Evolutionary conservation across 2,329 filamentous ascomycete genomes (phyloP), one percentile per base, ranked within the genome.

Genomic region (Akanthomyces uredinophilus): DNA sequence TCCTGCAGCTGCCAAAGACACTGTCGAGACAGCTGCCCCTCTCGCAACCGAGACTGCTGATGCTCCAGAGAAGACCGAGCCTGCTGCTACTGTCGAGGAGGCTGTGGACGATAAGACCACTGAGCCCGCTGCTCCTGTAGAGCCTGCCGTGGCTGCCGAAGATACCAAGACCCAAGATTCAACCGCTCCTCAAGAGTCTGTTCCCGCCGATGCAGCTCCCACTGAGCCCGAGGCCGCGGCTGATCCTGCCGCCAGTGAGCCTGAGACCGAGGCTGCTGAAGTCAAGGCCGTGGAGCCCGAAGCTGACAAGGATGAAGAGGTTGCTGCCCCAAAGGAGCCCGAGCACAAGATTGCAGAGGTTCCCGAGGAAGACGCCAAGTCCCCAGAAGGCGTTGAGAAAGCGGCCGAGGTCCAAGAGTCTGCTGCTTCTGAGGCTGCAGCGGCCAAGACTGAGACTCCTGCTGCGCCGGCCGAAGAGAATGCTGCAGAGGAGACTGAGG

Each of bases 401-500:
- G 53, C 22, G 11, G 44, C 47, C 27, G 60, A 65, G 24, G 27
- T 13, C 10, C n/a, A 43, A 24, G 57, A 52, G 44, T 29, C 55
- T 14, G 43, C 16, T 35, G 10, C 39, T 29, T 4, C 52, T 13
- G 61, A 55, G 20, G 11, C 32, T 37, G 4, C 32, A 6, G 49
- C 47, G 24, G 18, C 64, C 4, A 58, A 62, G 29, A n/a, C 52
- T n/a, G 64, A 60, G 18, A 47, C 60, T 44, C n/a, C 47, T 54
- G 59, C 37, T 47, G 64, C 41, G 29, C 29, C 29, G 7, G 43
- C 20, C 18, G 55, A 60, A 22, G 54, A 46, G 14, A 49, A 61
- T 39, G 41, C 50, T 55, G 62, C 69, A 20, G 58, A 69, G 65
- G 70, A 53, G 39, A 35, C 27, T 22, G 62, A 37, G 32, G n/a